Base-by-base conservation (phyloP, 2,329 filamentous ascomycete genomes). In the Aspergillus ruber region DNA sequence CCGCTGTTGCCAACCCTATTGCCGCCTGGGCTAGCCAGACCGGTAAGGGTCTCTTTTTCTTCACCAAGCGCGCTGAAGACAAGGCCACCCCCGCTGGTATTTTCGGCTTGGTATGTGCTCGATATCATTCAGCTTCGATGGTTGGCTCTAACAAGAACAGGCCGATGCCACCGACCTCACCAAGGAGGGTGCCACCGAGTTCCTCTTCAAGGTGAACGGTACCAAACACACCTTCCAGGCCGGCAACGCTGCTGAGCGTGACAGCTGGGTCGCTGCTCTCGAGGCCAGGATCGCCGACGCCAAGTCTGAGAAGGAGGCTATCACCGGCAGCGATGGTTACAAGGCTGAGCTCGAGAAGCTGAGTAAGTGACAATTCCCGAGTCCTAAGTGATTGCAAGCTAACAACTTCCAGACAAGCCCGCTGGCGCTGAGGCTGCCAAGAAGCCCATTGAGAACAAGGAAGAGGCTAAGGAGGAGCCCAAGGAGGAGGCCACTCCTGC, bases 181-280 rank as follows among this genome's bases (percentile, higher is more conserved):
- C 68, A 82, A 84, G 69, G 86, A 90, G 53, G 87, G 89, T 51
- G 66, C 80, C 56, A 80, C 81, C 73, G 90, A 93, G 74, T 95
- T 98, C 78, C 77, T 83, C 65, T 86, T 97, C 78, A 88, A 85
- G 67, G 74, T 87, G 66, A 84, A 86, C 72, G 86, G 86, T 59
- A 85, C 94, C 74, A 95, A 95, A 83, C 90, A 96, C 80, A 81
- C 81, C 51, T 95, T 98, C 80, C 91, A 96, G 81, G 88, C 91
- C 49, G 64, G 76, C 61, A 84, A 66, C 62, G 62, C 80, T 43
- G 75, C 82, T 50, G 90, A 96, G 75, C 90, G 91, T 66, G 89
- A 95, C 71, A 88, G 86, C 79, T 97, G 93, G 93, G 82, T 95
- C 62, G 74, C 83, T 53, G 86, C 90, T 64, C 71, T 95, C 58